A percentile compares a stretch with the other conserved stretches of the same genome.
These are phyloP conservation scores for Leptographium wingfieldii DNA, from an alignment of 2,329 filamentous ascomycete genomes.

Conservation along the genomic window DNA sequence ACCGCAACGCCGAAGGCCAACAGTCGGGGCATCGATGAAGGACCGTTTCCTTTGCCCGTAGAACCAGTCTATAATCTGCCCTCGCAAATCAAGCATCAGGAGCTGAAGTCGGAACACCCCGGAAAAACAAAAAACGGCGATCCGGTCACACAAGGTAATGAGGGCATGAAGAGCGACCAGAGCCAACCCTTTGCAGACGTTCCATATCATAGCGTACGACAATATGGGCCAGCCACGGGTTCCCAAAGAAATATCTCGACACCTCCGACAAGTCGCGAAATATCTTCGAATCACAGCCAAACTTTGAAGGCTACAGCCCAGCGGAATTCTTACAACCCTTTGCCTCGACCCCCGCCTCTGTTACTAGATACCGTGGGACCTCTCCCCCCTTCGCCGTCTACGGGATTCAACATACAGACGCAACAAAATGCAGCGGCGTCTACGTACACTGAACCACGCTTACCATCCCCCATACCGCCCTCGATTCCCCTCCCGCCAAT, in stretches of 20 bases:
- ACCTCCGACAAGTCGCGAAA: slow-evolving; percentile 33
- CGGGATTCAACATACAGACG: not conserved
- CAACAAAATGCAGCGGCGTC: not conserved
- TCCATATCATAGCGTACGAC: not conserved
- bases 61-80: not conserved
- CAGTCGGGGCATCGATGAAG: slow-evolving; percentile 9
- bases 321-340: slow-evolving; percentile 38
- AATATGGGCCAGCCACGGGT: not conserved
- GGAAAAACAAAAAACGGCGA: not conserved
- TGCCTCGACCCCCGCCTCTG: slow-evolving; percentile 28
- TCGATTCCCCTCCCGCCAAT: slow-evolving; percentile 51
- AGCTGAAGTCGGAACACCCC: not conserved
- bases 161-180: not conserved
- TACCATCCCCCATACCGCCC: slow-evolving; percentile 37
- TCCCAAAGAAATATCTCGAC: slow-evolving; percentile 33
- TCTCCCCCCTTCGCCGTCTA: not conserved
- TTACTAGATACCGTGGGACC: slow-evolving; percentile 10
- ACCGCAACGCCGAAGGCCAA: slow-evolving; percentile 23
- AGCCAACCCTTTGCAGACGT: not conserved
- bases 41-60: not conserved
- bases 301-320: slow-evolving; percentile 23
- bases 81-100: not conserved
- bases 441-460: slow-evolving; percentile 7
- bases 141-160: not conserved
- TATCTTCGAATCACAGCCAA: slow-evolving; percentile 8